A percentile compares a stretch with the other conserved stretches of the same genome.
Conservation (phyloP, 2,329 filamentous ascomycete genomes). For the Exserohilum rostratum region DNA sequence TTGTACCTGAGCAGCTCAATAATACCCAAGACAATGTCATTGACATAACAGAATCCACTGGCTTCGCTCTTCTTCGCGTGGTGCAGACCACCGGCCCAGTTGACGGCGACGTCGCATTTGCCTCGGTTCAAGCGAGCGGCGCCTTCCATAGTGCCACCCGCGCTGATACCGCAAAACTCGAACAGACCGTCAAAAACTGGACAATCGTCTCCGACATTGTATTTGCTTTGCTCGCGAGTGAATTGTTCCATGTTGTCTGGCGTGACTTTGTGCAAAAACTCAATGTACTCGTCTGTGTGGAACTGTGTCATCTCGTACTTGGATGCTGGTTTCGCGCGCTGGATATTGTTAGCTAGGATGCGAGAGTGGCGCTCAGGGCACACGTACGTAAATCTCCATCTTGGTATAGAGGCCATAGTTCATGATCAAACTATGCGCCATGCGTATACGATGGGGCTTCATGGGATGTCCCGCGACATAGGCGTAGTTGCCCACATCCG, state of each 20-base stretch:
- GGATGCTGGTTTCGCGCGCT: constrained; percentile 59
- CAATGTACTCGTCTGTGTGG: constrained; percentile 75
- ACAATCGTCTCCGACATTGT: constrained; percentile 69
- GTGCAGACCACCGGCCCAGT: constrained; percentile 87
- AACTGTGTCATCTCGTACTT: constrained; percentile 76
- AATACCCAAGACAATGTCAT: constrained; percentile 92
- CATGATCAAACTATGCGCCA: constrained; percentile 70
- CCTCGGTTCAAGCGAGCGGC: constrained; percentile 70
- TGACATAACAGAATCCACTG: constrained; percentile 97
- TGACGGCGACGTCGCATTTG: constrained; percentile 70
- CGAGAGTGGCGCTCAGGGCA: constrained; percentile 3
- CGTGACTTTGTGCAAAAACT: constrained; percentile 82
- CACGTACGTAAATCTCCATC: constrained; percentile 71
- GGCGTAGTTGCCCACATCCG: constrained; percentile 96
- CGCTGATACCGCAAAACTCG: constrained; percentile 73
- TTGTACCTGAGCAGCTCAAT: constrained; percentile 83
- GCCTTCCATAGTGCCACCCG: constrained; percentile 73
- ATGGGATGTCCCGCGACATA: constrained; percentile 78
- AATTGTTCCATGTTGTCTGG: constrained; percentile 98
- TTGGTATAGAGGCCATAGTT: constrained; percentile 76
- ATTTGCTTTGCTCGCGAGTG: constrained; percentile 83
- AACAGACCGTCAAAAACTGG: constrained; percentile 74
- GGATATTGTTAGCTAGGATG: constrained; percentile 17
- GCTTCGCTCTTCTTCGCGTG: constrained; percentile 95
- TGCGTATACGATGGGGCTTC: constrained; percentile 71